These are phyloP conservation scores for Phytophthora meadii DNA, from an alignment of 352 stramenopile species.

Conservation along the genomic window DNA sequence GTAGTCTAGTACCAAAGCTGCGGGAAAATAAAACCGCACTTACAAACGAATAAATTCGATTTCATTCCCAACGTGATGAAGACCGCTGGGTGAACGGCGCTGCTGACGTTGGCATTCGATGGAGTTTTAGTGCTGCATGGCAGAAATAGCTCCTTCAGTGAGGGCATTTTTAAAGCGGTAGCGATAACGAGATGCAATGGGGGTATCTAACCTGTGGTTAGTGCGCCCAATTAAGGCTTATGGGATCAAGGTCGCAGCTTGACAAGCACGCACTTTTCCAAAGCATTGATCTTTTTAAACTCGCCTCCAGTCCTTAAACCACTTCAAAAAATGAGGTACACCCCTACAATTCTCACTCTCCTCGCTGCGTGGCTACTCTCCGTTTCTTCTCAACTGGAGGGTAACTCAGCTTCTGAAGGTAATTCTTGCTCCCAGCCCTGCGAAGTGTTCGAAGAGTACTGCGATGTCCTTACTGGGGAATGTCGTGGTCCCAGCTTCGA, in stretches of 20 bases:
- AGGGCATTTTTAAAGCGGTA: too few species aligned
- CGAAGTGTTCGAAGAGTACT: constrained; percentile 34
- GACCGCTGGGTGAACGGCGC: too few species aligned
- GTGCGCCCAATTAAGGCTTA: too few species aligned
- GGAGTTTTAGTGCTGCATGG: too few species aligned
- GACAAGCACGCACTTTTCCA: too few species aligned
- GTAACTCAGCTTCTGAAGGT: constrained; percentile 7
- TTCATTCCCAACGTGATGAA: too few species aligned
- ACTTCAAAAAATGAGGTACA: constrained; percentile 16
- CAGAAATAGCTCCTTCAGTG: too few species aligned
- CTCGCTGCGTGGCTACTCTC: constrained; percentile 1
- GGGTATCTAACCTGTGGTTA: too few species aligned
- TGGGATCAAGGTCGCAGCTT: too few species aligned
- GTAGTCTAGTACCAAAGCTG: constrained; percentile 23
- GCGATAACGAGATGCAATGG: too few species aligned
- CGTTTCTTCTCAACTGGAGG: constrained; percentile 1
- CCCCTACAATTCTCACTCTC: constrained; percentile 1
- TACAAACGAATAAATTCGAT: constrained; percentile 1
- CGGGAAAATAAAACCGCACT: constrained; percentile 12
- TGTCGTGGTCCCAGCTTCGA: constrained; percentile 20
- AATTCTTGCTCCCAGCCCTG: constrained; percentile 24
- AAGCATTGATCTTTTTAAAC: too few species aligned
- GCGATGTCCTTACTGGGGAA: constrained; percentile 21
- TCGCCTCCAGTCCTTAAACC: neutral
- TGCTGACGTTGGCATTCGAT: too few species aligned